phyloP scores from a whole-genome alignment of 1,284 basidiomycete genomes.

The Golubevia sp. region DNA sequence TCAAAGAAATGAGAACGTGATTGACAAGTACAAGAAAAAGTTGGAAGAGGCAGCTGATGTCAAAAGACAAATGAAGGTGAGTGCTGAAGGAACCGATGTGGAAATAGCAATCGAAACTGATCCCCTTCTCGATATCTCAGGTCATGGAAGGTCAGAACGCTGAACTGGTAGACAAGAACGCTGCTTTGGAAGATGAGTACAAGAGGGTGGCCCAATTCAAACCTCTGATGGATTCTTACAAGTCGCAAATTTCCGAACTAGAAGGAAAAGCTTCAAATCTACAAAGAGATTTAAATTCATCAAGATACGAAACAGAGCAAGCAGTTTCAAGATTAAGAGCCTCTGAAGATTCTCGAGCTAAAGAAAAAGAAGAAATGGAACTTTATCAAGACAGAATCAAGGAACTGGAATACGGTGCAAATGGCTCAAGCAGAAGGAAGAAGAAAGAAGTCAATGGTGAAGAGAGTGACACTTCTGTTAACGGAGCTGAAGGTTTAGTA shows the following conservation, averaged over 20 bases:
- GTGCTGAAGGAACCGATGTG: too few relatives aligned
- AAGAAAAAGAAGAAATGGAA: conserved; percentile 82
- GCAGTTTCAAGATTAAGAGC: conserved; percentile 27
- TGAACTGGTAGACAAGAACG: conserved; percentile 85
- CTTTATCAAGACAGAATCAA: conserved; percentile 87
- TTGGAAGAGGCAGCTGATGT: conserved; percentile 89
- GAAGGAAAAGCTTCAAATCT: conserved; percentile 73
- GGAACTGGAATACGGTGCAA: conserved; percentile 74
- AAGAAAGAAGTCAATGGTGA: conserved; percentile 15
- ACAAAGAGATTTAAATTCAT: conserved; percentile 66
- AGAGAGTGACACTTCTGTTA: conserved; percentile 24
- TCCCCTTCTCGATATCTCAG: conserved; percentile 62
- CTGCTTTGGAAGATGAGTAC: conserved; percentile 85
- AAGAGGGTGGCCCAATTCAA: conserved; percentile 83
- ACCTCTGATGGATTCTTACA: conserved; percentile 89
- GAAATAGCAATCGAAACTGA: not conserved
- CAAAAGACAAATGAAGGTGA: conserved; percentile 80
- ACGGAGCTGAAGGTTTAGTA: conserved; percentile 33
- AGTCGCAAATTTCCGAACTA: conserved; percentile 79
- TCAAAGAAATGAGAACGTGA: conserved; percentile 92
- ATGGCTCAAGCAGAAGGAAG: conserved; percentile 64
- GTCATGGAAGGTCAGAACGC: conserved; percentile 89
- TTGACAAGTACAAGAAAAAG: conserved; percentile 99
- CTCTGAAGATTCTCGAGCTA: conserved; percentile 72
- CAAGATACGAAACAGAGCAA: conserved; percentile 43